Conservation (phyloP, 768 basidiomycete species). For the Serendipita indica region DNA sequence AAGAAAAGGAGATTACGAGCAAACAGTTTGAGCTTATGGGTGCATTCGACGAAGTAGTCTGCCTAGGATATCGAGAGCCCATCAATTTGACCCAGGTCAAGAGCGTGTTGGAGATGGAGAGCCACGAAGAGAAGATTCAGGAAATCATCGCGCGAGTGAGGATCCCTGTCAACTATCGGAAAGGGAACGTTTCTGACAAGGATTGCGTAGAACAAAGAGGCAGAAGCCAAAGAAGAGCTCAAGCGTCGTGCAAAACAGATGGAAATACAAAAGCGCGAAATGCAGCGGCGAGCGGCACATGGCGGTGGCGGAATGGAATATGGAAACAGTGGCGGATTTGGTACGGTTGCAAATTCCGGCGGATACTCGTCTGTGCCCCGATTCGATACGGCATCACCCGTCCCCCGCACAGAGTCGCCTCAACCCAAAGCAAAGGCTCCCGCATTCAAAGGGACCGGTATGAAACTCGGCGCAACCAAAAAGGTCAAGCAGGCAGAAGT, state of each 20-base stretch:
- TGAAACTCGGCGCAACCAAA: conserved; percentile 83
- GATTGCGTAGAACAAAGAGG: conserved; percentile 76
- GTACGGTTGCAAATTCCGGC: conserved; percentile 37
- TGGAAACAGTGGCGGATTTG: conserved; percentile 24
- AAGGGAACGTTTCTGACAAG: neutral
- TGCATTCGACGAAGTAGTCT: conserved; percentile 94
- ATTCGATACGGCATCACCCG: conserved; percentile 45
- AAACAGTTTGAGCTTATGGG: conserved; percentile 88
- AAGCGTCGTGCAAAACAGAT: conserved; percentile 95
- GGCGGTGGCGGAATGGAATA: conserved; percentile 27
- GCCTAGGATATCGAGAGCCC: conserved; percentile 73
- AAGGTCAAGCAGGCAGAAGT: conserved; percentile 82
- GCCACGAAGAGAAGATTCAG: conserved; percentile 88
- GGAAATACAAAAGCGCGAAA: conserved; percentile 93
- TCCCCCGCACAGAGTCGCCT: conserved; percentile 29
- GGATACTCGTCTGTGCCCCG: conserved; percentile 61
- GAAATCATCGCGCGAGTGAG: conserved; percentile 90
- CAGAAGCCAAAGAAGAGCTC: conserved; percentile 97
- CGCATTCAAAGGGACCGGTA: conserved; percentile 85
- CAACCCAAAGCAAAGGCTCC: conserved; percentile 42
- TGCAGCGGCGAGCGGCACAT: conserved; percentile 58
- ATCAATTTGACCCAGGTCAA: conserved; percentile 52
- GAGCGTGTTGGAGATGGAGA: conserved; percentile 70
- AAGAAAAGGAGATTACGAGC: conserved; percentile 78
- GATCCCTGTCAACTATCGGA: conserved; percentile 9